These are phyloP conservation scores for Nicotiana sylvestris DNA, from an alignment of 257 asterid species.

Conservation along the genomic window DNA sequence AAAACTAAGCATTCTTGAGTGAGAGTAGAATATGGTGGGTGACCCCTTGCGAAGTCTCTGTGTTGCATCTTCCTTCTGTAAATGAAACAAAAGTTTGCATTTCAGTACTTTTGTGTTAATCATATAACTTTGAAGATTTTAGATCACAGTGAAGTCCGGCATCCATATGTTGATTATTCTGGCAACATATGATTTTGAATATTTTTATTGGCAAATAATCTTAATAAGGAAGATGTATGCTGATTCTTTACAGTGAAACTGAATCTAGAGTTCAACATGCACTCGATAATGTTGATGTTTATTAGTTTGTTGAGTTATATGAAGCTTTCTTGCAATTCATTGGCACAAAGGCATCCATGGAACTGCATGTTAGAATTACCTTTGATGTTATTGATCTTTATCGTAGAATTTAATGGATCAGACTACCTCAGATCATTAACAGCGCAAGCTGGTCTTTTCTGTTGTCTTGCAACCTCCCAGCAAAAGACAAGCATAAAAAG, in stretches of 20 bases:
- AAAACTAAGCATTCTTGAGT: not conserved
- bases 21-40: not conserved
- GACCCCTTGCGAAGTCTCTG: not conserved
- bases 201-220: not conserved
- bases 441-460: not conserved
- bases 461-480: not conserved
- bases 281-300: not conserved
- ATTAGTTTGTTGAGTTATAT: not conserved
- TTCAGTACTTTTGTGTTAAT: not conserved
- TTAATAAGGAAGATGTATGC: not conserved
- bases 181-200: not conserved
- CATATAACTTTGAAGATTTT: not conserved
- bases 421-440: conserved; percentile 1
- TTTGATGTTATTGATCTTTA: not conserved
- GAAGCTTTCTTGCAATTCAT: not conserved
- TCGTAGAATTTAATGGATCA: conserved; percentile 1
- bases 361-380: not conserved
- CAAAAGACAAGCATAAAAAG: not conserved
- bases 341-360: not conserved
- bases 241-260: not conserved
- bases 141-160: not conserved
- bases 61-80: not conserved
- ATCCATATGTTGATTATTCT: not conserved
- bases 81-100: not conserved
- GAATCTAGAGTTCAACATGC: not conserved